Percentiles rank a stretch among this genome's conserved stretches.
Evolutionary conservation across 2,329 filamentous ascomycete species (phyloP).

Genomic region (Diaporthe caulivora): DNA sequence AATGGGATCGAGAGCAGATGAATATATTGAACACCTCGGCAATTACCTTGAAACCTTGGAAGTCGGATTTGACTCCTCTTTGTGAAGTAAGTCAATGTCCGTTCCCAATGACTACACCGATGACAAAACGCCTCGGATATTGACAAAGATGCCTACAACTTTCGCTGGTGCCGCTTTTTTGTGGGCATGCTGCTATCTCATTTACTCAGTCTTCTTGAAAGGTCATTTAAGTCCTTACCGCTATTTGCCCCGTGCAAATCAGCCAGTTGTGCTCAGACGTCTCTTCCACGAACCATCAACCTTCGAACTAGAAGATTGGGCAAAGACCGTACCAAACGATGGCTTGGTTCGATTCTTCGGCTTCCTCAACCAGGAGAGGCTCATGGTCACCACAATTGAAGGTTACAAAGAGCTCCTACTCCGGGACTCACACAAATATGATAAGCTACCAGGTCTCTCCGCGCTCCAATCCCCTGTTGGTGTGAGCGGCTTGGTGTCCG

Average conservation of each 20-base stretch:
- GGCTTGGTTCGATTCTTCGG: slow-evolving; percentile 60
- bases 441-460: slow-evolving; percentile 25
- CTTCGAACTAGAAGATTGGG: slow-evolving; percentile 47
- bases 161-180: not conserved
- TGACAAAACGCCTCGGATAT: not conserved
- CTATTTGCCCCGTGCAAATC: not conserved
- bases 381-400: slow-evolving; percentile 46
- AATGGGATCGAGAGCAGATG: not conserved
- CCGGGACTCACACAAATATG: slow-evolving; percentile 27
- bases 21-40: not conserved
- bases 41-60: not conserved
- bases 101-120: not conserved
- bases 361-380: slow-evolving; percentile 57
- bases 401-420: slow-evolving; percentile 34
- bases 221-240: not conserved
- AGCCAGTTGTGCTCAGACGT: not conserved
- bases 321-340: slow-evolving; percentile 56
- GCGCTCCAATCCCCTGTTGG: slow-evolving; percentile 1
- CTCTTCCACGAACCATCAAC: slow-evolving; percentile 2
- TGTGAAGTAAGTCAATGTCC: not conserved
- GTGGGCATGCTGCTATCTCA: not conserved
- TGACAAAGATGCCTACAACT: not conserved
- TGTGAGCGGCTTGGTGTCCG: slow-evolving; percentile 6
- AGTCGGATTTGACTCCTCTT: not conserved
- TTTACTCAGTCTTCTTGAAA: not conserved